Conservation (phyloP, 2,329 filamentous ascomycete species). For the Diaporthe citriasiana region DNA sequence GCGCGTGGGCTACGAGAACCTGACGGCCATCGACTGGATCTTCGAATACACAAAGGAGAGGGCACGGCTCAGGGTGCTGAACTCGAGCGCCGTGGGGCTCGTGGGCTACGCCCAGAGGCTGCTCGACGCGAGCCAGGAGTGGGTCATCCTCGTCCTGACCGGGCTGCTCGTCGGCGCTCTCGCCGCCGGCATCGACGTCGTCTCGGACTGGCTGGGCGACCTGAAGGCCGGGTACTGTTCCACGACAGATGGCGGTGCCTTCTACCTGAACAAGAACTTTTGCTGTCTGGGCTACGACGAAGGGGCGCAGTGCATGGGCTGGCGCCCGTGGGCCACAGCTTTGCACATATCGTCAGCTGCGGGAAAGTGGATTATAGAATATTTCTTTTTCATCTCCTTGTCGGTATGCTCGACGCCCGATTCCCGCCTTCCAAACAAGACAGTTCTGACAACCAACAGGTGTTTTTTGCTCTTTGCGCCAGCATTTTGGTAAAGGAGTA, state of each 20-base stretch:
- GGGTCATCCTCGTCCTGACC: slow-evolving; percentile 88
- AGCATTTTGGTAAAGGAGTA: slow-evolving; percentile 86
- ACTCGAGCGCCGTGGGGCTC: slow-evolving; percentile 77
- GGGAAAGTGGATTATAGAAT: slow-evolving; percentile 87
- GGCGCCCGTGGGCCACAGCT: slow-evolving; percentile 87
- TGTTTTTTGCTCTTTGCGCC: slow-evolving; percentile 82
- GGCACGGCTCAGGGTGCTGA: slow-evolving; percentile 84
- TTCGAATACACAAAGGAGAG: slow-evolving; percentile 98
- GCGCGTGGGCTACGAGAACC: slow-evolving; percentile 93
- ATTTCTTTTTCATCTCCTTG: slow-evolving; percentile 87
- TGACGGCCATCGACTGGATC: slow-evolving; percentile 99
- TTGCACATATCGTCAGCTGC: slow-evolving; percentile 75
- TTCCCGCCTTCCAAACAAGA: no score
- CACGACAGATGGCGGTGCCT: slow-evolving; percentile 82
- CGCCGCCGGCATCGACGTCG: slow-evolving; percentile 90
- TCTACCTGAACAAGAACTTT: slow-evolving; percentile 92
- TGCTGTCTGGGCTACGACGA: slow-evolving; percentile 95
- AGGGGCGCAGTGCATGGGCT: slow-evolving; percentile 84
- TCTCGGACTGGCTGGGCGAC: slow-evolving; percentile 93
- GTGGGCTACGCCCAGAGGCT: slow-evolving; percentile 80
- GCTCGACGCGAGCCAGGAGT: slow-evolving; percentile 89
- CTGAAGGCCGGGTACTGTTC: slow-evolving; percentile 92
- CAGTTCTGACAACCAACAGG: slow-evolving; percentile 59
- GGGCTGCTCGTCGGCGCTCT: slow-evolving; percentile 87
- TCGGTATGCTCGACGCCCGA: slow-evolving; percentile 70